Conservation (phyloP, 139 green algal genomes). For the Chlamydomonas eustigma region DNA sequence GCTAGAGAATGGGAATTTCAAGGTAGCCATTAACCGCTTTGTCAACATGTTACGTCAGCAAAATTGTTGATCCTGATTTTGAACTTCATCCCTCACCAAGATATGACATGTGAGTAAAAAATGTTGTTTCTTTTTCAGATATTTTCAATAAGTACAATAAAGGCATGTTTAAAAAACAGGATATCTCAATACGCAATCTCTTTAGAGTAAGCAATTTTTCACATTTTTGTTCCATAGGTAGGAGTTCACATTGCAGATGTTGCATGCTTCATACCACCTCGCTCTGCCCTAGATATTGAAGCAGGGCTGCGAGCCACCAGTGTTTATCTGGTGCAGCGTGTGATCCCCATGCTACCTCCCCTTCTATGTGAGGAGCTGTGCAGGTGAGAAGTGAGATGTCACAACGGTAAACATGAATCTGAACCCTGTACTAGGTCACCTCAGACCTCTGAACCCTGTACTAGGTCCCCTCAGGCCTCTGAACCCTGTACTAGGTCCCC, state of each 20-base stretch:
- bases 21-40: background rate
- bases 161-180: too few relatives aligned
- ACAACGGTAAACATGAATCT: background rate
- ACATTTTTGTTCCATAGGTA: conserved; percentile 46
- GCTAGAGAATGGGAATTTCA: background rate
- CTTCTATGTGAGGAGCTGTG: conserved; percentile 91
- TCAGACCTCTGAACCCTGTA: too few relatives aligned
- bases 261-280: conserved; percentile 61
- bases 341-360: conserved; percentile 87
- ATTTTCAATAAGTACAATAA: too few relatives aligned
- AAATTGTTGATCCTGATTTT: too few relatives aligned
- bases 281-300: conserved; percentile 72
- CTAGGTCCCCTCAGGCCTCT: too few relatives aligned
- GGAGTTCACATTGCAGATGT: conserved; percentile 93
- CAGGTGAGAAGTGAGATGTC: conserved; percentile 6
- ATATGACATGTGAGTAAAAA: too few relatives aligned
- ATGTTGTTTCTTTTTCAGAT: too few relatives aligned
- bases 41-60: background rate
- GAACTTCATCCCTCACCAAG: too few relatives aligned
- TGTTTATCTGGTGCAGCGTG: conserved; percentile 61
- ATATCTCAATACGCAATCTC: too few relatives aligned
- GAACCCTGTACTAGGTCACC: too few relatives aligned
- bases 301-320: conserved; percentile 62
- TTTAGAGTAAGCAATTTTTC: too few relatives aligned
- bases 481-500: too few relatives aligned